Evolutionary conservation across 345 rosid species (phyloP), one percentile per base, ranked within the genome.

Genomic region (Cardamine occulta): DNA sequence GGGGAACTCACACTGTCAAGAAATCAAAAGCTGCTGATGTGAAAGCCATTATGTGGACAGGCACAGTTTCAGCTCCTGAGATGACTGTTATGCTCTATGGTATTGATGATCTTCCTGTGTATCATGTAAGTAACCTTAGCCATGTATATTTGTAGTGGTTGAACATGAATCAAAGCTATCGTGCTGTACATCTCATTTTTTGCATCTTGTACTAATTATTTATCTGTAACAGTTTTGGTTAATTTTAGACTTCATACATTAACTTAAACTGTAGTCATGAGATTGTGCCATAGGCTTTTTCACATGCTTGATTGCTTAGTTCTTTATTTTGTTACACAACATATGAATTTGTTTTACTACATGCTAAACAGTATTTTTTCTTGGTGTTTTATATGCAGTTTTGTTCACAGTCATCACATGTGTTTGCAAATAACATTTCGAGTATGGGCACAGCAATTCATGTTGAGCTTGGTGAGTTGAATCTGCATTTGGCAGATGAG

Each of bases 1-100:
- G 87, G 63, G 89, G 78, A 67, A 52, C 66, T 64, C 77, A 84
- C 80, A 45, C 82, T 60, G 37, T 57, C 7, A 80, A 70, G 67
- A 90, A 78, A 82, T 74, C 88, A 55, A 84, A 80, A 75, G 76
- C 87, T 12, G 65, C 83, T 35, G 91, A 85, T 68, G 73, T 79
- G 29, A 87, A 90, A 82, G 81, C 79, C 73, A 74, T 95, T 31
- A 84, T 89, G 88, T 95, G 99, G 99, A 92, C 99, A 18, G 82
- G 93, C 81, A 92, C 97, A 74, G 83, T 89, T 70, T 89, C 99
- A 53, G 99, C 99, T 64, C 99, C 99, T 72, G 99, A 95, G 83
- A 88, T 95, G 96, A 88, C 90, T 54, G 44, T 87, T 75, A 84
- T 90, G 80, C 84, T 95, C 8, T 85, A 85, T 70, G 81, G 86